phyloP scores from a whole-genome alignment of 2,329 filamentous ascomycete genomes.

The Chalaropsis thielavioides region DNA sequence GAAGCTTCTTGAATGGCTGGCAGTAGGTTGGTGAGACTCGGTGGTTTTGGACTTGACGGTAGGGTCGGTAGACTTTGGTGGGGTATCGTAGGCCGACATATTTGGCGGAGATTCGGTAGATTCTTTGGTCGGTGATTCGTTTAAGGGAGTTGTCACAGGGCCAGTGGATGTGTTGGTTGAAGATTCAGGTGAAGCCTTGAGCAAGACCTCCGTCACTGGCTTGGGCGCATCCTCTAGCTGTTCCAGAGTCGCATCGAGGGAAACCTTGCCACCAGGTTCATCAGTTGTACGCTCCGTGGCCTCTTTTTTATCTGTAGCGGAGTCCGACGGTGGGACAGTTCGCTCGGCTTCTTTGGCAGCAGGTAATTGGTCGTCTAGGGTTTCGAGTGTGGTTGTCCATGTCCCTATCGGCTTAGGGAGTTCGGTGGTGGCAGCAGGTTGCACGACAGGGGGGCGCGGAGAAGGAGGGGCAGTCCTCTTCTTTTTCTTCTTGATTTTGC shows the following conservation, averaged over 20 bases:
- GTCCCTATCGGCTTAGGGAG: background rate
- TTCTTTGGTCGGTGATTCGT: background rate
- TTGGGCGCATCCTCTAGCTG: background rate
- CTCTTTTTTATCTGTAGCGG: background rate
- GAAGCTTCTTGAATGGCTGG: slow-evolving; percentile 13
- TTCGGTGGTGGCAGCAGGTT: background rate
- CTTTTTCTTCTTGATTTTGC: slow-evolving; percentile 19
- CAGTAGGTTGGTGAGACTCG: background rate
- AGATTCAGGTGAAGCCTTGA: background rate
- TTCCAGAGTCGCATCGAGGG: background rate
- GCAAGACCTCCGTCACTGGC: background rate
- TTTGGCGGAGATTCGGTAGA: background rate
- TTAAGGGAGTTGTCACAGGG: background rate
- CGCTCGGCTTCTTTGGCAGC: background rate
- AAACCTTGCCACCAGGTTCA: background rate
- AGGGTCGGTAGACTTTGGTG: background rate
- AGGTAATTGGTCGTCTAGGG: background rate
- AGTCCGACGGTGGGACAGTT: no score
- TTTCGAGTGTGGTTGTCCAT: no score
- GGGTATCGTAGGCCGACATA: background rate
- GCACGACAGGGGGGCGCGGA: background rate
- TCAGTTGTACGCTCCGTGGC: background rate
- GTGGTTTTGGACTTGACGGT: background rate
- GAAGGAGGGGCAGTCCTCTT: slow-evolving; percentile 19
- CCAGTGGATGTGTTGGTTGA: background rate